A percentile compares a stretch with the other conserved stretches of the same genome.
Conservation (phyloP, 352 stramenopile species). For the Phytophthora crassamura region DNA sequence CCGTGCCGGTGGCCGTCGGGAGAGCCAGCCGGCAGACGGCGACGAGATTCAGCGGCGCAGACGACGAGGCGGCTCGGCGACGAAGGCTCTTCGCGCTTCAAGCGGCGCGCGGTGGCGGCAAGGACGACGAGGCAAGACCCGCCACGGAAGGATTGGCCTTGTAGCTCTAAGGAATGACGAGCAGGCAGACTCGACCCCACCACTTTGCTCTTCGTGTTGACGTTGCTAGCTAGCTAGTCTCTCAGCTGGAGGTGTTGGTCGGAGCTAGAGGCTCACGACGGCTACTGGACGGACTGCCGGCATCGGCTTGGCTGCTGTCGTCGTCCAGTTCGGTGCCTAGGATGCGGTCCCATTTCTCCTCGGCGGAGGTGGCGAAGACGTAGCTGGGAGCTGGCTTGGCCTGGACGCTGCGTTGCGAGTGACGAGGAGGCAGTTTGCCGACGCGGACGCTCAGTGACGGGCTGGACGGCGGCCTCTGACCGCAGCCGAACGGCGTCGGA, state of each 20-base stretch:
- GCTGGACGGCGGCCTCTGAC: conserved; percentile 7
- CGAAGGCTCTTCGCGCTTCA: conserved; percentile 39
- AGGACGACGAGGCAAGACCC: conserved; percentile 61
- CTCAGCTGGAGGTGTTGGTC: conserved; percentile 10
- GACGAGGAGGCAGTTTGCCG: conserved; percentile 20
- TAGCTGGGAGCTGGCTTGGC: conserved; percentile 23
- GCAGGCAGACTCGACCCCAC: neutral
- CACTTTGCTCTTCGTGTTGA: conserved; percentile 24
- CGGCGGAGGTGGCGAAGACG: conserved; percentile 41
- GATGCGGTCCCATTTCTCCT: conserved; percentile 85
- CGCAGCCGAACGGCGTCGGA: conserved; percentile 39
- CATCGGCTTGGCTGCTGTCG: conserved; percentile 20
- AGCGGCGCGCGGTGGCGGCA: conserved; percentile 34
- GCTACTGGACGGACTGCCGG: conserved; percentile 9
- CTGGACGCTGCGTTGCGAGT: conserved; percentile 20
- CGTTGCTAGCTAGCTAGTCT: neutral
- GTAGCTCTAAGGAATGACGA: conserved; percentile 31
- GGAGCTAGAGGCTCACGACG: conserved; percentile 15
- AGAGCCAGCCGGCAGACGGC: conserved; percentile 2
- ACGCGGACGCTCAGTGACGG: neutral
- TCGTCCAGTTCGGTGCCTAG: conserved; percentile 46
- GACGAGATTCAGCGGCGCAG: conserved; percentile 18
- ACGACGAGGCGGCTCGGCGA: conserved; percentile 26
- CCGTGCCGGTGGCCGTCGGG: conserved; percentile 18
- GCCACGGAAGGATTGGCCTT: conserved; percentile 40